Evolutionary conservation across 495 filamentous ascomycete species (phyloP), one percentile per base, ranked within the genome.

Genomic region (Penicilliopsis zonata): DNA sequence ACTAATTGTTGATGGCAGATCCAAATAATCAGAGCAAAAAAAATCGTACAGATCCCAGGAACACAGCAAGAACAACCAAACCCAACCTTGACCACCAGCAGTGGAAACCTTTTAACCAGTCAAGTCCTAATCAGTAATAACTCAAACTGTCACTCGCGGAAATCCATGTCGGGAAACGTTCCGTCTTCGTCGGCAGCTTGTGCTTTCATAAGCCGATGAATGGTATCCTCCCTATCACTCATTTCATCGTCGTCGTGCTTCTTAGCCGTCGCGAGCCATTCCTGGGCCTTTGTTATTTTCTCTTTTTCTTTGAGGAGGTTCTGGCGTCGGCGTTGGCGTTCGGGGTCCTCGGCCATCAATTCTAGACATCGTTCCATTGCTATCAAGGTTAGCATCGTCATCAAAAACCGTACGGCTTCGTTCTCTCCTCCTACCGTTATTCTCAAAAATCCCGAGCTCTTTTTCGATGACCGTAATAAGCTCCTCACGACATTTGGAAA

Each of bases 311-410:
- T 57, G 2, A 46, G 29, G 0, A 77, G 38, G 3, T 44, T 32
- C 3, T 35, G 27, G 0, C 72, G 63, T 3, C 51, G 49, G 0
- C 24, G 31, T 33, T 67, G 61, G 2, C 65, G 52, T 14, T 58
- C 53, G 0, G 61, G 52, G 29, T 74, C 63, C 18, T 72, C 68
- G 0, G 64, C 65, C 39, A 78, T 59, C 0, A 74, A 55, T 7
- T 57, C 26, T 4, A 50, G 51, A 31, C 65, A 65, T 10, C 51
- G 45, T 5, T 59, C 49, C 13, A 52, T 18, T 0, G 53, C 63
- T 58, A 27, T 9, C 4, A n/a, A 23, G 19, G 6, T 10, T 29
- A 30, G 10, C 3, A 9, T 15, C 13, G 25, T 44, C 26, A 48
- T 41, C 15, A n/a, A 4, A 16, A 13, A 7, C 3, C 13, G 28